These are phyloP conservation scores for Uronychia binucleata DNA, from an alignment of 73 alveolate species.

Conservation along the genomic window DNA sequence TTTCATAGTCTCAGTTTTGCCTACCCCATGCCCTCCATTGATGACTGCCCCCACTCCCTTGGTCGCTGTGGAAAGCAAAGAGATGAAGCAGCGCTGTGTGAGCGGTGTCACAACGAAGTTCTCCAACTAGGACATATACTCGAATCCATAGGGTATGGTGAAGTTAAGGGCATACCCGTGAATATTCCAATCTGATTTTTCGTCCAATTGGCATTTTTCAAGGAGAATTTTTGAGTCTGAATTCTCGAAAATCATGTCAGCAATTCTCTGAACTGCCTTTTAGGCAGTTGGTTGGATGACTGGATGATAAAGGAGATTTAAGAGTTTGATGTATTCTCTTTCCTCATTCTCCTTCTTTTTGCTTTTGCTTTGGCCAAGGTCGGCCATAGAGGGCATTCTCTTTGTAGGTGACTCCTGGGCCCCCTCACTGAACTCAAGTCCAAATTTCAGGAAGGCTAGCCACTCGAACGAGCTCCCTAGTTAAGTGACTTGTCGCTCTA, in stretches of 20 bases:
- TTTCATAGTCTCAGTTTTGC: constrained; percentile 86
- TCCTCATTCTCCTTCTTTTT: not conserved
- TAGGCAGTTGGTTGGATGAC: not conserved
- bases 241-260: constrained; percentile 14
- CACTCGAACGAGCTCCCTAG: constrained; percentile 29
- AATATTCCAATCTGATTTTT: constrained; percentile 14
- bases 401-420: not conserved
- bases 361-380: not conserved
- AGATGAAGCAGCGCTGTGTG: constrained; percentile 69
- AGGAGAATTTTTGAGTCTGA: not conserved
- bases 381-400: not conserved
- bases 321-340: not conserved
- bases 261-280: not conserved
- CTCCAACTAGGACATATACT: constrained; percentile 71
- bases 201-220: not conserved
- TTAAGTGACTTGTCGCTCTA: not conserved
- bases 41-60: constrained; percentile 65
- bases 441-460: constrained; percentile 33
- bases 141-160: constrained; percentile 68
- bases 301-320: not conserved
- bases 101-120: constrained; percentile 77
- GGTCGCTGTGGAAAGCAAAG: constrained; percentile 66
- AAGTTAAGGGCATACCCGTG: not conserved
- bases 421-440: not conserved
- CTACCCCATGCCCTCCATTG: constrained; percentile 82